phyloP scores from a whole-genome alignment of 495 filamentous ascomycete genomes.

The Talaromyces stipitatus region DNA sequence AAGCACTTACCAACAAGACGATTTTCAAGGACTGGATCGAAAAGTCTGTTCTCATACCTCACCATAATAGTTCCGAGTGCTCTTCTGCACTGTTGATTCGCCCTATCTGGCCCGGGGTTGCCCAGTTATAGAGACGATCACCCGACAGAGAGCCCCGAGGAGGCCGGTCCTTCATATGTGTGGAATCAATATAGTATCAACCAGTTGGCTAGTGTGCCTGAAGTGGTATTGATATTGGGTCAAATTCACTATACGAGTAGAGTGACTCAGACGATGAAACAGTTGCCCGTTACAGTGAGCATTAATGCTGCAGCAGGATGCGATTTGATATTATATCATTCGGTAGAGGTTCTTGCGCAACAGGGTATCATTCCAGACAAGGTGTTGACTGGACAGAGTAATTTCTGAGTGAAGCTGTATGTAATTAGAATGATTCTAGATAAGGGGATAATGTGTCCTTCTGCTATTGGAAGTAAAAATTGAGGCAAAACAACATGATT shows the following conservation, averaged over 20 bases:
- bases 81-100: not conserved
- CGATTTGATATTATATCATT: constrained; percentile 35
- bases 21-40: constrained; percentile 14
- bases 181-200: not conserved
- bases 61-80: not conserved
- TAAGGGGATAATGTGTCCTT: too few relatives aligned
- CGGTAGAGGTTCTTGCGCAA: constrained; percentile 36
- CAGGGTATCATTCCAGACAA: constrained; percentile 16
- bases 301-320: constrained; percentile 35
- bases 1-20: constrained; percentile 16
- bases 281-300: constrained; percentile 25
- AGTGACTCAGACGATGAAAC: constrained; percentile 28
- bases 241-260: constrained; percentile 31
- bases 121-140: not conserved
- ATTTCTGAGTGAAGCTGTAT: not conserved
- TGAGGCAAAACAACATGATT: not conserved
- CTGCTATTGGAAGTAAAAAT: not conserved
- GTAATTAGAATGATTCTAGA: not conserved
- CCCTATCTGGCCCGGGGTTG: not conserved
- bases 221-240: constrained; percentile 34
- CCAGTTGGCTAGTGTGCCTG: constrained; percentile 10
- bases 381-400: not conserved
- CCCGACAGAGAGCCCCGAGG: not conserved
- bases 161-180: not conserved
- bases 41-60: constrained; percentile 6